Conservation (phyloP, 78 protist species). For the Pigoraptor vietnamica region DNA sequence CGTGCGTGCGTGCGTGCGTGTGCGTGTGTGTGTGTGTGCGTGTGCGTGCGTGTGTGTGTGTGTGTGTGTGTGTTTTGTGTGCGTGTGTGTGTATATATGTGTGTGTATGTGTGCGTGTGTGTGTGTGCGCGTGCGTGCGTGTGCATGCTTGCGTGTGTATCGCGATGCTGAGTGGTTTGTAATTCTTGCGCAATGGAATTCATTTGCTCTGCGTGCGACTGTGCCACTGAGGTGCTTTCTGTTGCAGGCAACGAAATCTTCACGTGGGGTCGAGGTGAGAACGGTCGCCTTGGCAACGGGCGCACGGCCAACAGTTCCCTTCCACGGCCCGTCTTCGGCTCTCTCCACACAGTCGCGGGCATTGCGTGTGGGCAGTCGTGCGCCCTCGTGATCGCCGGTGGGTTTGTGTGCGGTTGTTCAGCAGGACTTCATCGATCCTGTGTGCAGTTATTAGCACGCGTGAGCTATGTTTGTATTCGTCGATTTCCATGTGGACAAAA, state of each 20-base stretch:
- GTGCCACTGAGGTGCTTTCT: too few relatives aligned
- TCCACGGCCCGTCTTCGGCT: background rate
- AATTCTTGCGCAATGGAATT: background rate
- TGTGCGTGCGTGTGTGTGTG: too few relatives aligned
- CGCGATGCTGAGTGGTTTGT: background rate
- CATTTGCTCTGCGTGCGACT: too few relatives aligned
- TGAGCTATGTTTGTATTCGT: background rate
- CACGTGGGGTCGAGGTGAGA: background rate
- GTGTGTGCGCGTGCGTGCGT: too few relatives aligned
- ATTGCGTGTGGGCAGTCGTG: background rate
- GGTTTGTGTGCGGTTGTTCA: background rate
- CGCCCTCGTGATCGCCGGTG: background rate
- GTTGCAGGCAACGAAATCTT: background rate
- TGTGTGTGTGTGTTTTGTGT: too few relatives aligned
- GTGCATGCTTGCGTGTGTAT: too few relatives aligned
- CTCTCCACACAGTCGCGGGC: background rate
- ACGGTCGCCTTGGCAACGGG: background rate
- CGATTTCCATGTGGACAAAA: background rate
- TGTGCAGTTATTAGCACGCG: background rate
- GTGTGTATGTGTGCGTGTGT: too few relatives aligned
- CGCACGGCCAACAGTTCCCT: background rate
- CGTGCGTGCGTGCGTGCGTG: too few relatives aligned
- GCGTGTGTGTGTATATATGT: too few relatives aligned
- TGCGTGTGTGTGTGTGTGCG: too few relatives aligned
- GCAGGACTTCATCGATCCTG: too few relatives aligned